Percentiles rank a stretch among this genome's conserved stretches.
These are phyloP conservation scores for Fusarium clavum DNA, from an alignment of 2,329 filamentous ascomycete genomes.

Conservation along the genomic window DNA sequence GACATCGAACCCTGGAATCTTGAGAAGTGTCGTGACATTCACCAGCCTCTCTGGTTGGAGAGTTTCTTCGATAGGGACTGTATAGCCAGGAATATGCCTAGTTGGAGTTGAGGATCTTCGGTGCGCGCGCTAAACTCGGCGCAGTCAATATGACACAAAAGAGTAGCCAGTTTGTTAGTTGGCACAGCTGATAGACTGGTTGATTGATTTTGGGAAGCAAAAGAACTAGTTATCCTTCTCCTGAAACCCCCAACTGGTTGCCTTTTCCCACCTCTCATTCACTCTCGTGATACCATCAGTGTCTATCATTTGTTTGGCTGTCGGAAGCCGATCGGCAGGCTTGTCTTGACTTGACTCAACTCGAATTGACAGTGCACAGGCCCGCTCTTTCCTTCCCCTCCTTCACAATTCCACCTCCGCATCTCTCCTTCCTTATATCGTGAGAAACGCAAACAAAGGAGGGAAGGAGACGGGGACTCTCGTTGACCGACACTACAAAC, in stretches of 20 bases:
- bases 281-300: conserved; percentile 30
- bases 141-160: conserved; percentile 9
- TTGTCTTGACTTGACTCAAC: conserved; percentile 4
- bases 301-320: neutral
- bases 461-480: conserved; percentile 12
- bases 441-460: conserved; percentile 8
- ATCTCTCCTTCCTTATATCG: conserved; percentile 24
- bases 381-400: conserved; percentile 22
- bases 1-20: conserved; percentile 29
- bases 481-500: neutral
- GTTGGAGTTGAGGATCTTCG: conserved; percentile 15
- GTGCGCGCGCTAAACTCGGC: conserved; percentile 39
- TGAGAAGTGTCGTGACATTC: conserved; percentile 6
- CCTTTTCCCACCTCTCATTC: conserved; percentile 11
- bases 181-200: neutral
- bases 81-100: conserved; percentile 11
- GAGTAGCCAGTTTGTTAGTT: neutral
- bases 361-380: conserved; percentile 33
- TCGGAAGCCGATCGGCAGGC: conserved; percentile 22
- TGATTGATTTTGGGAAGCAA: conserved; percentile 9
- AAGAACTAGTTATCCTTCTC: neutral
- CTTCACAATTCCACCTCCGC: conserved; percentile 16
- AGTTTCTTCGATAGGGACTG: neutral
- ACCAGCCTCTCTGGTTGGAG: conserved; percentile 31
- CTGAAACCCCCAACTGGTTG: conserved; percentile 18